Percentiles rank a stretch among this genome's conserved stretches.
These are phyloP conservation scores for Medicago arabica DNA, from an alignment of 306 rosid genomes.

Conservation along the genomic window DNA sequence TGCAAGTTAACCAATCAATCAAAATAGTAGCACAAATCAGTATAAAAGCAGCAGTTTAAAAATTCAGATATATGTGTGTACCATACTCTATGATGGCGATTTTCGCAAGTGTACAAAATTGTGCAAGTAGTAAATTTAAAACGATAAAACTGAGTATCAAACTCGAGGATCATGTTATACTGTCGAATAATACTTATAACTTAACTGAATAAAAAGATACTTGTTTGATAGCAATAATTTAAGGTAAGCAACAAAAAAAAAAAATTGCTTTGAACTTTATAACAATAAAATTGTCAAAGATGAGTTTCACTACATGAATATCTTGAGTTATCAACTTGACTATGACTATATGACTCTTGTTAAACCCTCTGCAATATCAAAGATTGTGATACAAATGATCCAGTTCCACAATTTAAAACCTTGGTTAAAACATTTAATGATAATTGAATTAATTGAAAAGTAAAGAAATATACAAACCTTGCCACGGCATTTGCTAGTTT, in stretches of 20 bases:
- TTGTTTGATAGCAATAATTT: no score
- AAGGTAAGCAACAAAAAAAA: no score
- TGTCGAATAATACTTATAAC: no score
- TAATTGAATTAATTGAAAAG: background rate
- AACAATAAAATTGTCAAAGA: no score
- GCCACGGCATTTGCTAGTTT: constrained; percentile 78
- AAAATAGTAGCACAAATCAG: constrained; percentile 7
- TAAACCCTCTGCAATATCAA: background rate
- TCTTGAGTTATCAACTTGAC: no score
- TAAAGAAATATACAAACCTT: constrained; percentile 52
- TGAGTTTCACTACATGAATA: no score
- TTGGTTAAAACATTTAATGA: constrained; percentile 10
- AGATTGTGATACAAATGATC: background rate
- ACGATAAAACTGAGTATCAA: no score
- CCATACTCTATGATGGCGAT: background rate
- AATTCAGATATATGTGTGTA: constrained; percentile 8
- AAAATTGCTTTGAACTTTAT: no score
- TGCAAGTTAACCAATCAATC: constrained; percentile 9
- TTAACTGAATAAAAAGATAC: no score
- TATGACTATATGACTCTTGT: background rate
- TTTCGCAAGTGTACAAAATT: no score
- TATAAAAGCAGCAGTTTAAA: constrained; percentile 26
- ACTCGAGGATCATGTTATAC: no score
- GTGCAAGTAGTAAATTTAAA: no score
- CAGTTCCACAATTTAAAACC: background rate